A percentile compares a stretch with the other conserved stretches of the same genome.
phyloP scores from a whole-genome alignment of 129 eudicot genomes.

The Artemisia tridentata region DNA sequence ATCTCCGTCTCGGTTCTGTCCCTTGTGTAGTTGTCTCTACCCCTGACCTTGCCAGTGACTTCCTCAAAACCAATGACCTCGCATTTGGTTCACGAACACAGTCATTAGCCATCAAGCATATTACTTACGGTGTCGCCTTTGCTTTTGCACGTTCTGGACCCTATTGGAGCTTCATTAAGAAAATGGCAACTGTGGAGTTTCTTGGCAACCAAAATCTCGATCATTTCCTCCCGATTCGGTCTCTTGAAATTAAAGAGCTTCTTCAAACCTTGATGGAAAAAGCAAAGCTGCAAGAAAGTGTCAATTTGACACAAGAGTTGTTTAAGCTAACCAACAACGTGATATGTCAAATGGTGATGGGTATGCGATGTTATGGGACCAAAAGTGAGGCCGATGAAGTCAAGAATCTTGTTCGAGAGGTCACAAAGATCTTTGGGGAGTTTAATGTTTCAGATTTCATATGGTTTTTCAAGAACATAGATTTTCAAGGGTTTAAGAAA shows the following conservation, averaged over 20 bases:
- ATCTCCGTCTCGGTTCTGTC: constrained; percentile 49
- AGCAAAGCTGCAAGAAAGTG: constrained; percentile 24
- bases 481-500: constrained; percentile 39
- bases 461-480: constrained; percentile 40
- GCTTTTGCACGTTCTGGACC: constrained; percentile 58
- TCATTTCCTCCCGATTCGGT: constrained; percentile 45
- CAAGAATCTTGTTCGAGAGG: constrained; percentile 39
- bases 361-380: constrained; percentile 44
- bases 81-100: constrained; percentile 36
- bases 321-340: constrained; percentile 45
- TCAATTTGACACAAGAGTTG: constrained; percentile 45
- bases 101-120: constrained; percentile 35
- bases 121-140: constrained; percentile 41
- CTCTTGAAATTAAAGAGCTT: constrained; percentile 24
- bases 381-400: constrained; percentile 46
- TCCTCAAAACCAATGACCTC: constrained; percentile 48
- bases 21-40: constrained; percentile 40
- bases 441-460: constrained; percentile 48
- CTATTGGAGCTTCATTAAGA: constrained; percentile 57
- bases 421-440: constrained; percentile 48
- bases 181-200: constrained; percentile 43
- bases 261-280: constrained; percentile 19
- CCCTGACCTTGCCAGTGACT: constrained; percentile 47
- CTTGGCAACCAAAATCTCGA: constrained; percentile 35
- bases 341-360: constrained; percentile 49